Conservation (phyloP, 2,329 filamentous ascomycete species). For the Aureobasidium sp. region DNA sequence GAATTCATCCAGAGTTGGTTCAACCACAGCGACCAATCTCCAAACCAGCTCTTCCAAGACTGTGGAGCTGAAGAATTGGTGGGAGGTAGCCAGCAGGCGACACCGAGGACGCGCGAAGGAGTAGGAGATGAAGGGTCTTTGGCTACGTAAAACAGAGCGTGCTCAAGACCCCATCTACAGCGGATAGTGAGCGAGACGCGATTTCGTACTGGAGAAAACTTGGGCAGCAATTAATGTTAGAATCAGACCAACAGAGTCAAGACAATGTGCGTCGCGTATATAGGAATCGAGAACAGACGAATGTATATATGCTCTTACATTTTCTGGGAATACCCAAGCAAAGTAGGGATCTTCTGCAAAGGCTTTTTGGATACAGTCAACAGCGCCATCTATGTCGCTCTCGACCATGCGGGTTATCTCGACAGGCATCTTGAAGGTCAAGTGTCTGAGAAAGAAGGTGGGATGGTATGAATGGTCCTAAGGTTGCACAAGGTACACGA, state of each 20-base stretch:
- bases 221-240: slow-evolving; percentile 12
- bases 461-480: neutral
- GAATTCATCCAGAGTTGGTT: slow-evolving; percentile 62
- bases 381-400: slow-evolving; percentile 56
- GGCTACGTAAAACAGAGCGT: slow-evolving; percentile 63
- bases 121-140: slow-evolving; percentile 46
- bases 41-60: slow-evolving; percentile 55
- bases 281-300: slow-evolving; percentile 35
- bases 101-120: slow-evolving; percentile 53
- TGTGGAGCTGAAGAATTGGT: slow-evolving; percentile 37
- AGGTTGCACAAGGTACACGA: neutral
- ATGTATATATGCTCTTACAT: slow-evolving; percentile 36
- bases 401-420: slow-evolving; percentile 50
- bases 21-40: slow-evolving; percentile 56
- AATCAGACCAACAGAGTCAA: neutral
- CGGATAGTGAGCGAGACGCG: slow-evolving; percentile 57
- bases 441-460: neutral
- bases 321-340: slow-evolving; percentile 56
- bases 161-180: slow-evolving; percentile 63
- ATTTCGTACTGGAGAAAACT: slow-evolving; percentile 57
- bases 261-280: neutral
- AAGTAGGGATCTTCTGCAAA: slow-evolving; percentile 63
- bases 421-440: slow-evolving; percentile 35
- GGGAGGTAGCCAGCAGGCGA: slow-evolving; percentile 66
- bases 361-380: slow-evolving; percentile 59